Conservation (phyloP, 208 protist species). For the Trypanosoma conorhini region DNA sequence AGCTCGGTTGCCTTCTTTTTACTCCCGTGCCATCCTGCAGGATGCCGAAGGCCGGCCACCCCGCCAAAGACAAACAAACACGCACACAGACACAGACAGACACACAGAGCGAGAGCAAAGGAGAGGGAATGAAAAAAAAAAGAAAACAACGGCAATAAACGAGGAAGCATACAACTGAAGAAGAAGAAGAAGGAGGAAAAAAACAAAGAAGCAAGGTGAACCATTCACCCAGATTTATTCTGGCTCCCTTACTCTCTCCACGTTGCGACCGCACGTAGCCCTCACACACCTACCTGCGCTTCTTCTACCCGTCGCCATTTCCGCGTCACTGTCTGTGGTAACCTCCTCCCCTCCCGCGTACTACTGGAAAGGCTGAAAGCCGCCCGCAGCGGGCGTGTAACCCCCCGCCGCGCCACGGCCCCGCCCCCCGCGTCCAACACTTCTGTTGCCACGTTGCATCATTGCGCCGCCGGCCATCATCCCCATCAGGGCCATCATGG, state of each 20-base stretch:
- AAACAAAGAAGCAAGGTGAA: not conserved
- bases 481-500: conserved; percentile 68
- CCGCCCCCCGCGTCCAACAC: conserved; percentile 19
- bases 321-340: not conserved
- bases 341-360: not conserved
- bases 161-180: not conserved
- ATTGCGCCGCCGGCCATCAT: conserved; percentile 48
- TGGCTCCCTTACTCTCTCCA: not conserved
- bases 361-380: conserved; percentile 64
- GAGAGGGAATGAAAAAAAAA: not conserved
- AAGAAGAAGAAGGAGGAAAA: too few relatives aligned
- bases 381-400: conserved; percentile 21
- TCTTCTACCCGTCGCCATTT: conserved; percentile 7
- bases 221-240: not conserved
- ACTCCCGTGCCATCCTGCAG: not conserved
- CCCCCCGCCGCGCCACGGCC: conserved; percentile 18
- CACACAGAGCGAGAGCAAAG: too few relatives aligned
- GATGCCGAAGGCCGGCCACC: not conserved
- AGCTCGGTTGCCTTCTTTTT: not conserved
- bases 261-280: not conserved
- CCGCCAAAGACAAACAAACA: not conserved
- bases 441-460: conserved; percentile 34
- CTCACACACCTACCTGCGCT: not conserved
- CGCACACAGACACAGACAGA: not conserved
- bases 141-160: not conserved